Evolutionary conservation across 73 alveolate species (phyloP).

Genomic region (Stentor roeselii): DNA sequence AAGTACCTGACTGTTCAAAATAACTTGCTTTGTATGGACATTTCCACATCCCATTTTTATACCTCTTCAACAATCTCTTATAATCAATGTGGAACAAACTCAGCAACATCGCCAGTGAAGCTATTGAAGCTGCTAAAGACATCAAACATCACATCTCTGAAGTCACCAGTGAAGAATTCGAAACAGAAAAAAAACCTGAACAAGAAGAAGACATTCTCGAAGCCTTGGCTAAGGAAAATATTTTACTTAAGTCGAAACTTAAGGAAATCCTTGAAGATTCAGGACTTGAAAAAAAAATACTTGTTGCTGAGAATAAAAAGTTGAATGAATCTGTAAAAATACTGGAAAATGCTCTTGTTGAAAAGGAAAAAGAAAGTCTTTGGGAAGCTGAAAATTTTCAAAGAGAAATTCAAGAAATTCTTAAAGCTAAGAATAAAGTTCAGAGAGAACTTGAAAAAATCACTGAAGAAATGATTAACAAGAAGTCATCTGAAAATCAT

Average conservation of each 20-base stretch:
- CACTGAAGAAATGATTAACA: background rate
- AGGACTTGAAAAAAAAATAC: background rate
- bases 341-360: background rate
- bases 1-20: background rate
- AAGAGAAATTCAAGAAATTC: background rate
- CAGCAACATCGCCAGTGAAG: constrained; percentile 15
- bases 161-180: constrained; percentile 1
- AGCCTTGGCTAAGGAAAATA: background rate
- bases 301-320: background rate
- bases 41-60: background rate
- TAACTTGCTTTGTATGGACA: background rate
- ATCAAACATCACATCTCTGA: constrained; percentile 15
- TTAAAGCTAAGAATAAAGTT: background rate
- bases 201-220: background rate
- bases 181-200: background rate
- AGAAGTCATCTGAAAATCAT: background rate
- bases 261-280: background rate
- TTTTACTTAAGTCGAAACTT: background rate
- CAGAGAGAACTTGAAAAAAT: background rate
- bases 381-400: background rate
- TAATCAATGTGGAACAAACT: constrained; percentile 7
- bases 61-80: background rate
- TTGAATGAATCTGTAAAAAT: background rate
- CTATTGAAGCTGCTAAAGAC: constrained; percentile 24
- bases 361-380: background rate